These are phyloP conservation scores for Didymella lethalis DNA, from an alignment of 2,329 filamentous ascomycete species.

Conservation along the genomic window DNA sequence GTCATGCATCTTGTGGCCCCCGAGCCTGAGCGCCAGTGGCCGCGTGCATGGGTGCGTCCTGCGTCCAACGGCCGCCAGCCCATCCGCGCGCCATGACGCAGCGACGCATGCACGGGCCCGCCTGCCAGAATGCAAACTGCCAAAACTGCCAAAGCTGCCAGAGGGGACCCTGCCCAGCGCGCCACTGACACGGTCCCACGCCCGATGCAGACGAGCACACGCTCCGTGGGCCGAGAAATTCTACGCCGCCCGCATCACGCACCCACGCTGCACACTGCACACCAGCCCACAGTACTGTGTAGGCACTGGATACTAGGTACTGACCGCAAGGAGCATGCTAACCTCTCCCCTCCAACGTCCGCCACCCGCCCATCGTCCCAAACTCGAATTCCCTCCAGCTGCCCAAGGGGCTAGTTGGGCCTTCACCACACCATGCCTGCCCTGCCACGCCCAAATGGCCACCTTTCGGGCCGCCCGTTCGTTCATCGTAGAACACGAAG, in stretches of 20 bases:
- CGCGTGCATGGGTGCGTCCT: constrained; percentile 2
- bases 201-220: too few species aligned
- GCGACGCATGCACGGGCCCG: not conserved
- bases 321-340: too few species aligned
- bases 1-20: constrained; percentile 1
- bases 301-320: too few species aligned
- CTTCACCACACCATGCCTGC: not conserved
- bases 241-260: not conserved
- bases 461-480: constrained; percentile 4
- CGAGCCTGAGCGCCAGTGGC: not conserved
- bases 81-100: constrained; percentile 9
- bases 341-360: not conserved
- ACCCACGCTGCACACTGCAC: not conserved
- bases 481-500: too few species aligned
- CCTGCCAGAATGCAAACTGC: not conserved
- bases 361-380: constrained; percentile 13
- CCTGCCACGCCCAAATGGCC: constrained; percentile 9
- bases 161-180: not conserved
- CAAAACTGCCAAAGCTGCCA: too few species aligned
- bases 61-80: constrained; percentile 3
- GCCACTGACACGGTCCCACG: constrained; percentile 1
- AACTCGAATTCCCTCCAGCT: constrained; percentile 9
- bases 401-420: constrained; percentile 18
- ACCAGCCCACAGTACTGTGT: too few species aligned
- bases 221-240: not conserved